Base-by-base conservation (phyloP, 768 basidiomycete genomes). In the Candolleomyces aberdarensis region DNA sequence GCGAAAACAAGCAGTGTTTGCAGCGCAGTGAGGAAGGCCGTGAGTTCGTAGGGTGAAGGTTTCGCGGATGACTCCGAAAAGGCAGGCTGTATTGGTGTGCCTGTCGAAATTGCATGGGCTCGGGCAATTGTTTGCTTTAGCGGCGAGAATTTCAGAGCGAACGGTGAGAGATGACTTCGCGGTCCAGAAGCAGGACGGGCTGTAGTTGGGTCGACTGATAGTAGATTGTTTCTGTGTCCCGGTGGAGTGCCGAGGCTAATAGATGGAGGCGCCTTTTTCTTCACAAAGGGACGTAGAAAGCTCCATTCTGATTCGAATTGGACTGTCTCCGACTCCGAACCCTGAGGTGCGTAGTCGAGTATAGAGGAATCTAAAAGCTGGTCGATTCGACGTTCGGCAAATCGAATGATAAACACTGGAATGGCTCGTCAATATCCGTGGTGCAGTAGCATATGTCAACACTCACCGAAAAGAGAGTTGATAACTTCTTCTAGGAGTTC, bases 221-320 rank as follows among this genome's bases (percentile, higher is more conserved):
- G 75, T 73, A 39, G 75, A 20, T 72, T 73, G 58, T 71, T 70
- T 26, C 76, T 75, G 29, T 74, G 68, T 5, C 74, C 60, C n/a
- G 72, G 64, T 4, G 78, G 68, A n/a, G 39, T 36, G 39, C 58
- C 60, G 10, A 39, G 8, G 31, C 47, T 51, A 10, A 59, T 26
- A 19, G 75, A 57, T 40, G 75, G 67, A 6, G 71, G 63, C 17
- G 70, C 69, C 71, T 86, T 91, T 70, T 83, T 87, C 70, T 88
- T 89, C 26, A 78, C 78, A 66, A 93, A 89, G 7, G 91, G 80
- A n/a, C 91, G 83, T 19, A 93, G 75, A 70, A 94, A 90, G 0
- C 89, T 88, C 97, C 97, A 99, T 57, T 98, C 97, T 5, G 93
- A 94, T 74, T 98, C 96, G 68, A 98, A 99, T 64, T 93, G 88